These are phyloP conservation scores for Endoconidiophora laricicola DNA, from an alignment of 2,329 filamentous ascomycete genomes.

Conservation along the genomic window DNA sequence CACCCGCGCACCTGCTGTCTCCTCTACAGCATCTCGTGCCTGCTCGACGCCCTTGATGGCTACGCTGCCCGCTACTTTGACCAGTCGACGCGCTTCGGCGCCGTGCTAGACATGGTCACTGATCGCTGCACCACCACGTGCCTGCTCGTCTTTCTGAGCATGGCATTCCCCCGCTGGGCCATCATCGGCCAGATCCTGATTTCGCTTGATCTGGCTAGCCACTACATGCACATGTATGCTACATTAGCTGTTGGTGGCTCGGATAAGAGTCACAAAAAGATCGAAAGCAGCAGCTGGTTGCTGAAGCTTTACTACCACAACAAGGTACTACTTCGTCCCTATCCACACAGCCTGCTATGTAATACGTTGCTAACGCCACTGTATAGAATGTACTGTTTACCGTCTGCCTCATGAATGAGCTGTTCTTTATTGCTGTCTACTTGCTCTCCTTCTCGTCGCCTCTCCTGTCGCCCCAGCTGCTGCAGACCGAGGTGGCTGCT, in stretches of 20 bases:
- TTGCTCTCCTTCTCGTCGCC: conserved; percentile 93
- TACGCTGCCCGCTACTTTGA: conserved; percentile 66
- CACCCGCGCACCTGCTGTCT: conserved; percentile 90
- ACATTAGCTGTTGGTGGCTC: conserved; percentile 75
- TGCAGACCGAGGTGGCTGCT: conserved; percentile 26
- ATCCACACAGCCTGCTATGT: not conserved
- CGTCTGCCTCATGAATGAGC: conserved; percentile 79
- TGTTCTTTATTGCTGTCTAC: conserved; percentile 97
- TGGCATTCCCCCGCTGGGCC: conserved; percentile 84
- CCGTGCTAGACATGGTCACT: conserved; percentile 97
- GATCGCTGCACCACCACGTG: conserved; percentile 95
- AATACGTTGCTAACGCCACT: not conserved
- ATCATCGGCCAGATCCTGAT: conserved; percentile 91
- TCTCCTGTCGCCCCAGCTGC: conserved; percentile 69
- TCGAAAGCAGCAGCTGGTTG: conserved; percentile 76
- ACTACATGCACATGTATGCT: conserved; percentile 99
- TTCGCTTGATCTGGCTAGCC: conserved; percentile 79
- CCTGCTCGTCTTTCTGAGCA: conserved; percentile 83
- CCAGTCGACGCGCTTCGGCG: conserved; percentile 89
- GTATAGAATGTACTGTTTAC: conserved; percentile 71
- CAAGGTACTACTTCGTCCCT: conserved; percentile 45
- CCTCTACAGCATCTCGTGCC: conserved; percentile 83
- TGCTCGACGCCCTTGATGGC: conserved; percentile 89
- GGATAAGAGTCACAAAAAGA: conserved; percentile 77
- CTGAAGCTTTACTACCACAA: conserved; percentile 95